phyloP scores from a whole-genome alignment of 2,329 filamentous ascomycete species.

The Pseudogymnoascus sp. region DNA sequence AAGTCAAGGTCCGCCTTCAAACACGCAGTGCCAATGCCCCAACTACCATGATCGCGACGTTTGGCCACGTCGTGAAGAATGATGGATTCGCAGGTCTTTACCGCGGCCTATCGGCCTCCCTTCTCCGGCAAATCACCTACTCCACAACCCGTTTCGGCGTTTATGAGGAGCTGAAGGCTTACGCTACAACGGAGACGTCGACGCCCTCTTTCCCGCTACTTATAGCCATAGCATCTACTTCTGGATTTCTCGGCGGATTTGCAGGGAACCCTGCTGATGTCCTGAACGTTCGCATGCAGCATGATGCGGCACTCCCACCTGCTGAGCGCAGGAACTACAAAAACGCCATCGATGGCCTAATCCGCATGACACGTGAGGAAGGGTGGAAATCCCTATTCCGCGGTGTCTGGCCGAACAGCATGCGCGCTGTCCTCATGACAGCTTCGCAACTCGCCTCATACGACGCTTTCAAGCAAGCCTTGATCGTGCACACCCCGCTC shows the following conservation, averaged over 20 bases:
- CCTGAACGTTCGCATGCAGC: slow-evolving; percentile 97
- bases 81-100: slow-evolving; percentile 80
- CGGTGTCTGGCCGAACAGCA: slow-evolving; percentile 76
- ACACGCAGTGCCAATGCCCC: slow-evolving; percentile 70
- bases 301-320: slow-evolving; percentile 69
- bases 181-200: slow-evolving; percentile 46
- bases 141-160: slow-evolving; percentile 93
- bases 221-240: slow-evolving; percentile 71
- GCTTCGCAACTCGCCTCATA: slow-evolving; percentile 78
- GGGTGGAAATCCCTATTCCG: slow-evolving; percentile 71
- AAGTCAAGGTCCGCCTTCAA: slow-evolving; percentile 70
- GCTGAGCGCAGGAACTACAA: slow-evolving; percentile 78
- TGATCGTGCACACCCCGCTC: slow-evolving; percentile 60
- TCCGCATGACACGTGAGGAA: slow-evolving; percentile 82
- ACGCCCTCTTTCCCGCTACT: slow-evolving; percentile 67
- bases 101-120: slow-evolving; percentile 81
- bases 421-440: slow-evolving; percentile 81
- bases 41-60: slow-evolving; percentile 77
- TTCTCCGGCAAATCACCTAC: slow-evolving; percentile 92
- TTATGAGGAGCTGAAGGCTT: slow-evolving; percentile 85
- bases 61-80: slow-evolving; percentile 69
- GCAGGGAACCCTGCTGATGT: slow-evolving; percentile 94
- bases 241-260: slow-evolving; percentile 82
- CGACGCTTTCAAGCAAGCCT: slow-evolving; percentile 67
- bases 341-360: slow-evolving; percentile 77